phyloP scores from a whole-genome alignment of 805 yeast genomes.

The Candida tibetensis region DNA sequence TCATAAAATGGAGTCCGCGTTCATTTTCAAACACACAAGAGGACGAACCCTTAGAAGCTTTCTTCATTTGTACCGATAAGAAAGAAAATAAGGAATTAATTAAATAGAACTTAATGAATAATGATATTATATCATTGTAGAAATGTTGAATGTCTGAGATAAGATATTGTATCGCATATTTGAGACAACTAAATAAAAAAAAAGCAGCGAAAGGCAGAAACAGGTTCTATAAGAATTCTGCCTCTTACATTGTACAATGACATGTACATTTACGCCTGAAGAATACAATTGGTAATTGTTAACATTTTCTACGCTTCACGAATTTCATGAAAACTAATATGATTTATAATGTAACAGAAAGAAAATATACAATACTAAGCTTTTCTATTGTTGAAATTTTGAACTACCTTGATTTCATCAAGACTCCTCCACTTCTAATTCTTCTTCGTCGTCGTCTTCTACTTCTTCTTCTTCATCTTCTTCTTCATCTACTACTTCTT shows the following conservation, averaged over 20 bases:
- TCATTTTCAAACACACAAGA: constrained; percentile 4
- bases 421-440: constrained; percentile 15
- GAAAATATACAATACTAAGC: background rate
- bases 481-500: constrained; percentile 4
- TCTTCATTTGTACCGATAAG: constrained; percentile 29
- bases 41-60: constrained; percentile 17
- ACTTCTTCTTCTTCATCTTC: constrained; percentile 6
- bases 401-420: constrained; percentile 12
- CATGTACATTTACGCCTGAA: too few relatives aligned
- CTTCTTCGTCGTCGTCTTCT: constrained; percentile 41
- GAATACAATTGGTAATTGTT: too few relatives aligned
- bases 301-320: background rate
- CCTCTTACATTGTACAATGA: too few relatives aligned
- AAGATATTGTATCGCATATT: too few relatives aligned
- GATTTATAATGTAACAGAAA: background rate
- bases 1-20: constrained; percentile 17
- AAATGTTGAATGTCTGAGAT: too few relatives aligned
- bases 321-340: background rate
- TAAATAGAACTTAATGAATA: too few relatives aligned
- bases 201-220: too few relatives aligned
- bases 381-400: constrained; percentile 3
- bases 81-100: constrained; percentile 12
- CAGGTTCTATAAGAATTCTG: too few relatives aligned
- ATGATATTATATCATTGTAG: constrained; percentile 4
- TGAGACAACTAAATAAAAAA: too few relatives aligned